A percentile compares a stretch with the other conserved stretches of the same genome.
Conservation (phyloP, 164 flowering plant genomes). For the Pachysandra terminalis region DNA sequence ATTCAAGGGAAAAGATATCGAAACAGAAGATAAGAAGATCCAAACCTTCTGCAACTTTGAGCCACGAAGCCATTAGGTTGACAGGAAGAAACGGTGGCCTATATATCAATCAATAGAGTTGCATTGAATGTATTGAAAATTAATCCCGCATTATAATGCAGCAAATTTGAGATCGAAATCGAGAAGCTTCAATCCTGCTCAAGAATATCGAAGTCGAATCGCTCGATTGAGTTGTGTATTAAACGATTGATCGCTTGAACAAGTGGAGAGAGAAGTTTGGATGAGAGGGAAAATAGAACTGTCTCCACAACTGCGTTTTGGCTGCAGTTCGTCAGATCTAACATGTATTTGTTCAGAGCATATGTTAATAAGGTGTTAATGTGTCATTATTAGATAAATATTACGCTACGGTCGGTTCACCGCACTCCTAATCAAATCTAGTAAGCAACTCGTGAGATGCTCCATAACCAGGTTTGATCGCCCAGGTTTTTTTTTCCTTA, state of each 20-base stretch:
- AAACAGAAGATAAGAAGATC: conserved; percentile 11
- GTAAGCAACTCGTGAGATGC: no score
- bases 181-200: no score
- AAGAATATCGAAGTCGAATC: not conserved
- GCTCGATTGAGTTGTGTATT: not conserved
- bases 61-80: conserved; percentile 68
- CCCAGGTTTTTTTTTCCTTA: no score
- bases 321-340: conserved; percentile 3
- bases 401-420: no score
- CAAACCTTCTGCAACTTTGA: conserved; percentile 88
- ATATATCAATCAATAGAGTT: conserved; percentile 13
- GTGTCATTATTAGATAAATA: no score
- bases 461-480: no score
- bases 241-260: not conserved
- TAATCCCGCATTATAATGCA: not conserved
- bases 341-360: not conserved
- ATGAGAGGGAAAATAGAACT: no score
- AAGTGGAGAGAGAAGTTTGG: not conserved
- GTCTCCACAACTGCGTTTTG: not conserved
- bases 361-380: no score
- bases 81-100: conserved; percentile 18
- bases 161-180: not conserved
- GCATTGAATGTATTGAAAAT: not conserved
- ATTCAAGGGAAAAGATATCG: not conserved
- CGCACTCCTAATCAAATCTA: no score